Conservation (phyloP, 140 eudicot species). For the Oenanthe javanica region DNA sequence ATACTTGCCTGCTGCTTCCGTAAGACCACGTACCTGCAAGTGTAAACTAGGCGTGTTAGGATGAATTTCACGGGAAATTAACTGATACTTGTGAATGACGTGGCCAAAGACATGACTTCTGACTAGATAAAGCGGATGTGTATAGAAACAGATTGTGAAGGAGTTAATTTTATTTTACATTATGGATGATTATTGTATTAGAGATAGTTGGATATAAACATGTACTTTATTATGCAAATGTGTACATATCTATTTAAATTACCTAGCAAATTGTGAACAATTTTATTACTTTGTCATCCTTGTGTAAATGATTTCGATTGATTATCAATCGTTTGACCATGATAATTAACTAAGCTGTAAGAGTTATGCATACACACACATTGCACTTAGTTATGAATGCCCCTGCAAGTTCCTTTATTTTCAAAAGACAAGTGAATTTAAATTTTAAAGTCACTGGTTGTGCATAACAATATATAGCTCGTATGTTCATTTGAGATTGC, state of each 20-base stretch:
- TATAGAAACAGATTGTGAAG: background rate
- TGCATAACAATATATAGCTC: no score
- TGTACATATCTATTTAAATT: background rate
- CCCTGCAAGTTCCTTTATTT: background rate
- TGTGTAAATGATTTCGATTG: no score
- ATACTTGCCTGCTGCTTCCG: constrained; percentile 49
- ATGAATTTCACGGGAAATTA: background rate
- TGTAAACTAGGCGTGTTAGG: background rate
- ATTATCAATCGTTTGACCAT: background rate
- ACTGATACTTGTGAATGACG: background rate
- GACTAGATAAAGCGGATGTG: background rate
- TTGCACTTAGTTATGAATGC: background rate
- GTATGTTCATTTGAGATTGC: no score
- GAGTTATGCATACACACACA: background rate
- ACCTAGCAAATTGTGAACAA: background rate
- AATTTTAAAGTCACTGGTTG: no score
- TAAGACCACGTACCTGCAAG: constrained; percentile 66
- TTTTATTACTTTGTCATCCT: background rate
- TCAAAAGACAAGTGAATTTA: no score
- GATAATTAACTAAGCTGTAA: background rate
- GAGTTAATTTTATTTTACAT: no score
- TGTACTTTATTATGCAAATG: no score
- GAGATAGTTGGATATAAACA: no score
- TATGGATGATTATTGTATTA: no score
- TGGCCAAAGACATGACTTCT: background rate